Base-by-base conservation (phyloP, 352 stramenopile species). In the Globisporangium alternatum region DNA sequence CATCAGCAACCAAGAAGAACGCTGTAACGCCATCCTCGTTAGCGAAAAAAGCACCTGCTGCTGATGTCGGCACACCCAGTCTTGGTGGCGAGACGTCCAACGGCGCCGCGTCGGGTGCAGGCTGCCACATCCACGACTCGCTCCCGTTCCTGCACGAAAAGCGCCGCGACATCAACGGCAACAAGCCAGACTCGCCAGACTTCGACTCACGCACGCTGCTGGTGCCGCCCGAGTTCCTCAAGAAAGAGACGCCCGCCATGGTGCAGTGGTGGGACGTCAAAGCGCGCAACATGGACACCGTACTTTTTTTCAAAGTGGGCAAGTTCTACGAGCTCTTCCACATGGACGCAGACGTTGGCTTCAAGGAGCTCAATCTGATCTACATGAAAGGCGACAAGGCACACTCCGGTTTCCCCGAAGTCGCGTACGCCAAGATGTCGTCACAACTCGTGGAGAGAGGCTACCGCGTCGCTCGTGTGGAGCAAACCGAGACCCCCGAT, bases 201-300 rank as follows among this genome's bases (percentile, higher is more conserved):
- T 99, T 96, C 68, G 91, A 99, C 64, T 75, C 89, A 2, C 88
- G 95, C 2, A 99, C 97, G 30, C 55, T 99, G 19, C 77, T 87
- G 15, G 78, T 99, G 0, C 88, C 95, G 5, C 69, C 82, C 0
- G 70, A 90, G 8, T 98, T 98, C 52, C 37, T 97, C 25, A 84
- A 88, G 54, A 83, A 98, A 52, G 87, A 97, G 65, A 99, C 95
- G 4, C 90, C 96, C 3, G 97, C 93, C 7, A 98, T 99, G 83
- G 75, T 96, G 60, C 97, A 99, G 74, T 99, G 98, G 98, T 99
- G 97, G 98, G 80, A 97, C 55, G 88, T 99, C 62, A 99, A 99
- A 76, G 64, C 88, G 5, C 80, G 92, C 43, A 98, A 99, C 71
- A 97, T 98, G 80, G 98, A 99, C 75, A 99, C 94, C 2, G 85